Conservation (phyloP, 1,284 basidiomycete genomes). For the Sphagnurus paluster region DNA sequence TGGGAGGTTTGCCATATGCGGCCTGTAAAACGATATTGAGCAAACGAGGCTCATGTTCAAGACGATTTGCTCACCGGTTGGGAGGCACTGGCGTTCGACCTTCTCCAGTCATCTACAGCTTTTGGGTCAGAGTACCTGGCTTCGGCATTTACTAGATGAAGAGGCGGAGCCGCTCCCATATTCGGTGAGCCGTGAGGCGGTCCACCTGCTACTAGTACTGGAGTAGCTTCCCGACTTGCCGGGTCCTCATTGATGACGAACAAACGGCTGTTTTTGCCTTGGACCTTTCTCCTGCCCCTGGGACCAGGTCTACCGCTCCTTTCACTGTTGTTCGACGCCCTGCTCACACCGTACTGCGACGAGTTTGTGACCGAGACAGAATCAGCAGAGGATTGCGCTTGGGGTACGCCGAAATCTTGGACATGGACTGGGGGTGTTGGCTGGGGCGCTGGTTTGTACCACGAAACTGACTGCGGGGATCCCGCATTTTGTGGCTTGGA, state of each 20-base stretch:
- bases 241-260: constrained; percentile 38
- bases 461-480: constrained; percentile 11
- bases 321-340: constrained; percentile 17
- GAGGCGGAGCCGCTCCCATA: constrained; percentile 6
- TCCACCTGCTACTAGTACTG: constrained; percentile 24
- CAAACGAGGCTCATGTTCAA: not conserved
- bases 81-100: constrained; percentile 16
- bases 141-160: constrained; percentile 1
- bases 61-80: constrained; percentile 19
- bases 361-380: constrained; percentile 31
- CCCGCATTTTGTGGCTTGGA: not conserved
- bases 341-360: constrained; percentile 34
- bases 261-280: constrained; percentile 29
- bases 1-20: constrained; percentile 12
- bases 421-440: constrained; percentile 13
- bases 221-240: constrained; percentile 30
- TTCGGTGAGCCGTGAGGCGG: constrained; percentile 8
- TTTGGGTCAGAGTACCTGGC: constrained; percentile 19
- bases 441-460: constrained; percentile 12
- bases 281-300: constrained; percentile 18
- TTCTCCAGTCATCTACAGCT: constrained; percentile 20
- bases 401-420: constrained; percentile 14
- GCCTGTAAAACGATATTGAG: not conserved
- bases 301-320: constrained; percentile 14
- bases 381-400: constrained; percentile 13